These are phyloP conservation scores for Catenaria anguillulae DNA, from an alignment of 371 early-diverging fungal species.

Conservation along the genomic window DNA sequence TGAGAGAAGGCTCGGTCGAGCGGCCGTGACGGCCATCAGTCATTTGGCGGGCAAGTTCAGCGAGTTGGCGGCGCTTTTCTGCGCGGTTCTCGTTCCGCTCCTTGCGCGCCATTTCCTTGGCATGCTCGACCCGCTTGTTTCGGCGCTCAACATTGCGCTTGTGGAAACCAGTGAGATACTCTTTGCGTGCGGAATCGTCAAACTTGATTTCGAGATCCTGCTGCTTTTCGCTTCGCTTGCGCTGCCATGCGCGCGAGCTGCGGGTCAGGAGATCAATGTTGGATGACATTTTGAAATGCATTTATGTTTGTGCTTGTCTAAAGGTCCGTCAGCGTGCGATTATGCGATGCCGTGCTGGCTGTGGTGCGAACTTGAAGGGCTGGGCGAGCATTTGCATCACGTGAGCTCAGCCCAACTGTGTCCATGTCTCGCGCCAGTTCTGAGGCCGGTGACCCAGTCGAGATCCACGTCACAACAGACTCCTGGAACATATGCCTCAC, in stretches of 20 bases:
- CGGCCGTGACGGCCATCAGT: not conserved
- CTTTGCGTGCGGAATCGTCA: slow-evolving; percentile 45
- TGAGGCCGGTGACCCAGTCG: no score
- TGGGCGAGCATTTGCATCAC: no score
- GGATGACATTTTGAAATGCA: no score
- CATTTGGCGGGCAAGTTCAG: not conserved
- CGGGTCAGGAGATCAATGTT: slow-evolving; percentile 46
- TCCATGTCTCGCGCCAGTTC: no score
- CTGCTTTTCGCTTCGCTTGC: slow-evolving; percentile 50
- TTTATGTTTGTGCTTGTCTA: no score
- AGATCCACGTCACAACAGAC: no score
- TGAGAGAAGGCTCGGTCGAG: not conserved
- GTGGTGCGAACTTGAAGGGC: no score
- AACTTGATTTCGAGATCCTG: slow-evolving; percentile 45
- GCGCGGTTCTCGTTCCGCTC: slow-evolving; percentile 37
- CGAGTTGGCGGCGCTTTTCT: slow-evolving; percentile 14
- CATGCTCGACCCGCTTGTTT: slow-evolving; percentile 37
- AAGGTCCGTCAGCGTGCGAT: no score
- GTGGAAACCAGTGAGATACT: slow-evolving; percentile 65
- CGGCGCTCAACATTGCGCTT: slow-evolving; percentile 58
- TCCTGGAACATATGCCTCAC: no score
- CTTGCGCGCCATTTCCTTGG: slow-evolving; percentile 32
- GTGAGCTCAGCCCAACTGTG: no score
- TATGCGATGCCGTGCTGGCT: no score
- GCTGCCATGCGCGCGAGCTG: slow-evolving; percentile 49